Evolutionary conservation across 169 alveolate species (phyloP).

Genomic region (Plasmodium blacklocki): DNA sequence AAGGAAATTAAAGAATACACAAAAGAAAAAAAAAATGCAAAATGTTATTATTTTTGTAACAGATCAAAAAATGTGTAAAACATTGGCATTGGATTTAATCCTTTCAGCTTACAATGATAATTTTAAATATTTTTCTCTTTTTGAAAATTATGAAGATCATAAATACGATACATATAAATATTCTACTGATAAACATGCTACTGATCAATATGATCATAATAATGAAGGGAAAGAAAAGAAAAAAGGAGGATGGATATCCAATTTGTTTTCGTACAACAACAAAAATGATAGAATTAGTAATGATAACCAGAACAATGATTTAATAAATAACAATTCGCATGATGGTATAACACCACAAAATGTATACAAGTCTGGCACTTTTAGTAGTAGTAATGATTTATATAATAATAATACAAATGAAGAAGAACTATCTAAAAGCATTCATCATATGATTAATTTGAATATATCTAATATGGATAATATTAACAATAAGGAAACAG

Average conservation of each 20-base stretch:
- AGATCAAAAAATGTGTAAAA: conserved; percentile 95
- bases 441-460: too few relatives aligned
- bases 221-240: too few relatives aligned
- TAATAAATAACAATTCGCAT: background rate
- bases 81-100: conserved; percentile 94
- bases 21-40: conserved; percentile 65
- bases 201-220: too few relatives aligned
- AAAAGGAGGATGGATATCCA: too few relatives aligned
- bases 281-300: background rate
- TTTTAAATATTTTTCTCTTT: conserved; percentile 63
- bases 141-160: background rate
- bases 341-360: background rate
- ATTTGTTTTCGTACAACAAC: background rate
- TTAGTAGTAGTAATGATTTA: too few relatives aligned
- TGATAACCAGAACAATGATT: background rate
- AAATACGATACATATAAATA: too few relatives aligned
- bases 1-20: conserved; percentile 40
- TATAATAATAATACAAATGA: too few relatives aligned
- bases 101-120: conserved; percentile 87
- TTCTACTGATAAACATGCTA: background rate
- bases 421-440: too few relatives aligned
- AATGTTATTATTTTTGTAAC: conserved; percentile 93
- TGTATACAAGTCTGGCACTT: too few relatives aligned
- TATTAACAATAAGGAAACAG: background rate
- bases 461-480: too few relatives aligned